Conservation (phyloP, 257 asterid species). For the Nicotiana otophora region DNA sequence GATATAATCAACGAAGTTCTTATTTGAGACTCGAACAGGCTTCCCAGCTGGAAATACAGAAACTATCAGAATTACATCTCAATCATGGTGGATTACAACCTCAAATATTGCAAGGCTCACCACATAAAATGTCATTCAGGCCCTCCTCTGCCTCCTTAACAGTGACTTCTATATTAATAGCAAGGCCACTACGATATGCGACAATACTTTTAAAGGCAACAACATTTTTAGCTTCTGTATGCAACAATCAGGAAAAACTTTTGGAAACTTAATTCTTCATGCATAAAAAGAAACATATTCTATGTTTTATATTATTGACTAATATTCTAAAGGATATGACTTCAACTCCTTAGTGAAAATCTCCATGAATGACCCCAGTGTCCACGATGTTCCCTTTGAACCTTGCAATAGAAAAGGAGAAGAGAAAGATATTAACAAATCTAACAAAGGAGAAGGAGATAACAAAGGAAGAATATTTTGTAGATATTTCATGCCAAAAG, state of each 20-base stretch:
- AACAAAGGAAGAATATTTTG: too few relatives aligned
- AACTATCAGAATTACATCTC: constrained; percentile 20
- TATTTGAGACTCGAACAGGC: constrained; percentile 62
- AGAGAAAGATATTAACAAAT: not conserved
- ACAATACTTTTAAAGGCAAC: constrained; percentile 79
- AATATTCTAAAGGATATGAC: constrained; percentile 60
- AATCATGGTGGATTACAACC: not conserved
- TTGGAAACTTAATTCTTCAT: not conserved
- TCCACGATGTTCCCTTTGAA: constrained; percentile 45
- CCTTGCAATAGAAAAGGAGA: constrained; percentile 33
- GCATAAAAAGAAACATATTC: constrained; percentile 6
- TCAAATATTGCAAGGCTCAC: constrained; percentile 25
- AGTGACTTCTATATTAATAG: constrained; percentile 53
- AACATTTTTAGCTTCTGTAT: constrained; percentile 45
- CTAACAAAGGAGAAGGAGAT: not conserved
- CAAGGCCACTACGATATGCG: constrained; percentile 86
- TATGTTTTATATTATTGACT: not conserved
- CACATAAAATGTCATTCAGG: constrained; percentile 44
- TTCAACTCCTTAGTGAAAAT: constrained; percentile 45
- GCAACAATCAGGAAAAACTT: constrained; percentile 46
- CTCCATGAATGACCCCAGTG: constrained; percentile 54
- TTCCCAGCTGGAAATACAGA: constrained; percentile 47
- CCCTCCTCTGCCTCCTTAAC: constrained; percentile 65
- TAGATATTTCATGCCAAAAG: not conserved
- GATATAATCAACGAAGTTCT: constrained; percentile 64